Evolutionary conservation across 2,329 filamentous ascomycete species (phyloP), one percentile per base, ranked within the genome.

Genomic region (Phoma sp.): DNA sequence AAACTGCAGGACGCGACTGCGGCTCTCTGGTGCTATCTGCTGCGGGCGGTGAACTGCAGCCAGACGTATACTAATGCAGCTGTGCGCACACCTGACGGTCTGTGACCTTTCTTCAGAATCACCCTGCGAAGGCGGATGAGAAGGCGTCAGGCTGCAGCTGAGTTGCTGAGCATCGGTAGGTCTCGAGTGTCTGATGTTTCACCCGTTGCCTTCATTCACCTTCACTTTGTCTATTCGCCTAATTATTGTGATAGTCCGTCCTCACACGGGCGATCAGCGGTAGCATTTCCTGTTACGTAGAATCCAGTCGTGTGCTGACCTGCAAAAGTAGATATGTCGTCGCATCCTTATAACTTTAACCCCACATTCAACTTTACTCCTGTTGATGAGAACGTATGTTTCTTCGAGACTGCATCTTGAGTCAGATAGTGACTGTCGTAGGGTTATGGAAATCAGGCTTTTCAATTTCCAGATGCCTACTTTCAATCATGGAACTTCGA

Each of bases 41-140:
- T 29, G 33, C 57, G 62, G 65, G 69, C 69, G 62, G 70, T 70
- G 66, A 66, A 61, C 58, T 55, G 61, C 57, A 40, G 48, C 39
- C 51, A 58, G 43, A 58, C 55, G 55, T 66, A 66, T 73, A 73
- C 69, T 73, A 71, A 70, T 72, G 68, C 67, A 64, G 61, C 58
- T 57, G 57, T 59, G 42, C 60, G 64, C 68, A 58, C 66, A 56
- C 60, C 61, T 45, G 52, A 59, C 59, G 29, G 42, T 59, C 58
- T 59, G 57, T 53, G 54, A 64, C 55, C 49, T 52, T 58, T 53
- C 48, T 48, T 53, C 42, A 22, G 41, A 57, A 41, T 43, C 50
- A 45, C 47, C 54, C 55, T 47, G 39, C 50, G 53, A 47, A 62
- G 59, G 58, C 63, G 35, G 52, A 58, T 49, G 35, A 57, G 60